phyloP scores from a whole-genome alignment of 2,329 filamentous ascomycete species.

The Alternaria metachromatica region DNA sequence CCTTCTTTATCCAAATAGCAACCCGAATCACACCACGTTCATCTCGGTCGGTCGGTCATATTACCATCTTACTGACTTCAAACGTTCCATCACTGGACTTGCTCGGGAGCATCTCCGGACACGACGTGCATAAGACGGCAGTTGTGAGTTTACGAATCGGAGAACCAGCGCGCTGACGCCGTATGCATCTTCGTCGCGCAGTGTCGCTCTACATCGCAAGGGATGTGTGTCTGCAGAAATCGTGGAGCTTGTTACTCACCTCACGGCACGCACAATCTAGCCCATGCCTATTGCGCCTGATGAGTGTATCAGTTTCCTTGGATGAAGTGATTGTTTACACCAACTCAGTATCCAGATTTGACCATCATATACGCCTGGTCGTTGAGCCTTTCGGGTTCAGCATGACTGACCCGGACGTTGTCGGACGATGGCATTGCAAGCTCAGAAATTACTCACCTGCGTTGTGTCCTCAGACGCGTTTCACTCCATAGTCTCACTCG shows the following conservation, averaged over 20 bases:
- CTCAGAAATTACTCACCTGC: too few species aligned
- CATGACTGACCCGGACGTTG: too few species aligned
- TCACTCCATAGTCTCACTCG: too few species aligned
- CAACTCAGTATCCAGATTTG: too few species aligned
- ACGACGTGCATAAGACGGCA: background rate
- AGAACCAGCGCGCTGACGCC: background rate
- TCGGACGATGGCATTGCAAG: too few species aligned
- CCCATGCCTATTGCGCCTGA: too few species aligned
- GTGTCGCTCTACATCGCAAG: background rate
- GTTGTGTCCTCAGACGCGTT: too few species aligned
- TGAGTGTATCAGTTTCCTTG: too few species aligned
- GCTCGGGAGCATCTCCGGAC: background rate
- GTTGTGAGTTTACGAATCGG: background rate
- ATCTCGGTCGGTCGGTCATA: background rate
- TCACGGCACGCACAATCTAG: background rate
- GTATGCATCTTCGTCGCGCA: background rate
- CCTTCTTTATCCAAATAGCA: background rate
- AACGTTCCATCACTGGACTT: background rate
- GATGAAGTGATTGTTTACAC: too few species aligned
- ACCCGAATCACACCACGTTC: background rate
- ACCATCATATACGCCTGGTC: too few species aligned
- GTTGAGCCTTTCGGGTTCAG: too few species aligned
- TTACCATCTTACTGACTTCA: background rate
- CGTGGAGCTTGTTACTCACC: background rate
- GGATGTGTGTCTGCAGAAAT: background rate